Percentiles rank a stretch among this genome's conserved stretches.
Conservation (phyloP, 2,329 filamentous ascomycete species). For the Thelonectria olida region DNA sequence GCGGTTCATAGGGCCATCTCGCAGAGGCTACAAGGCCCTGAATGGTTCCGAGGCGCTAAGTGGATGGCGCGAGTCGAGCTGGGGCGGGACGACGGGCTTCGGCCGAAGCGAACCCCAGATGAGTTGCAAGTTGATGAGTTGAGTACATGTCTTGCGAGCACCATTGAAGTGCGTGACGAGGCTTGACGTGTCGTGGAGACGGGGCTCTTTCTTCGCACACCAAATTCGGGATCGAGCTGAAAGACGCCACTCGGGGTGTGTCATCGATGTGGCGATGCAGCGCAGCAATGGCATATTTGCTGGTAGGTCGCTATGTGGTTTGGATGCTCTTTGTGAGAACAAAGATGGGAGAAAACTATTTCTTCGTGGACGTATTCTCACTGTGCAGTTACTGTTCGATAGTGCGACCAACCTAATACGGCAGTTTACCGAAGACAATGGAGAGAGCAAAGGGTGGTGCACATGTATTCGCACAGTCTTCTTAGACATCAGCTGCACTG, state of each 20-base stretch:
- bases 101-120: constrained; percentile 28
- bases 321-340: too few species aligned
- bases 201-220: too few species aligned
- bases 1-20: constrained; percentile 24
- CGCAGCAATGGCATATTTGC: too few species aligned
- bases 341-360: neutral
- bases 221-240: too few species aligned
- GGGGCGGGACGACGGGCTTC: constrained; percentile 22
- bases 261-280: too few species aligned
- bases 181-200: neutral
- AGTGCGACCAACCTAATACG: neutral
- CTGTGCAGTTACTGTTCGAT: neutral
- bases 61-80: constrained; percentile 33
- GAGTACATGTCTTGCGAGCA: too few species aligned
- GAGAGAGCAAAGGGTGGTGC: neutral
- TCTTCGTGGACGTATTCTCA: neutral
- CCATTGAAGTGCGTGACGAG: too few species aligned
- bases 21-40: constrained; percentile 21
- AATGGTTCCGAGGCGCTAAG: constrained; percentile 9
- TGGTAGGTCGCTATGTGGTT: too few species aligned
- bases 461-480: constrained; percentile 38
- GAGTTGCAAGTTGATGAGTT: too few species aligned
- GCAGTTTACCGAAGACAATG: neutral
- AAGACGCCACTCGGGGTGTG: too few species aligned
- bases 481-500: constrained; percentile 31